phyloP scores from a whole-genome alignment of 306 rosid species.

The Gleditsia sinensis region DNA sequence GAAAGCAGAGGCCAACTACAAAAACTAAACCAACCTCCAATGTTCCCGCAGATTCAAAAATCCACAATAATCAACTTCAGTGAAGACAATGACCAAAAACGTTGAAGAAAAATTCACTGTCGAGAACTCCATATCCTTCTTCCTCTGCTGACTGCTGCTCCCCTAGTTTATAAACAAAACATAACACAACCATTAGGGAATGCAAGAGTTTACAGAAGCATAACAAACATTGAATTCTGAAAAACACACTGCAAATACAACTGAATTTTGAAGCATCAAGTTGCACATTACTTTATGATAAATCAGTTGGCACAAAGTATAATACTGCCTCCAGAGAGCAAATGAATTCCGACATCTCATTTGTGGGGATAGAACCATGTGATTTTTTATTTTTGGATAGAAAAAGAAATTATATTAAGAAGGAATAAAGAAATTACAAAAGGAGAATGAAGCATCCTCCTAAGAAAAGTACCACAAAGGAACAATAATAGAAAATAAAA shows the following conservation, averaged over 20 bases:
- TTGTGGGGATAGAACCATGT: not conserved
- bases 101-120: conserved; percentile 3
- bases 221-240: not conserved
- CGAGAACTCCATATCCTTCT: conserved; percentile 16
- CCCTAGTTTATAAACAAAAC: conserved; percentile 34
- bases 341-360: not conserved
- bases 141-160: conserved; percentile 18
- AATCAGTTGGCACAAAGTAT: not conserved
- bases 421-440: no score
- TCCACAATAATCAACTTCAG: conserved; percentile 17
- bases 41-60: conserved; percentile 14
- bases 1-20: conserved; percentile 28
- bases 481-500: no score
- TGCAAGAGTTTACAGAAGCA: conserved; percentile 23
- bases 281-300: not conserved
- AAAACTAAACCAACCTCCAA: conserved; percentile 30
- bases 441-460: no score
- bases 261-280: conserved; percentile 22
- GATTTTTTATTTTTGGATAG: no score
- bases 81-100: conserved; percentile 24
- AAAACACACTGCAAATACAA: conserved; percentile 12
- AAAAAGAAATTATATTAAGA: no score
- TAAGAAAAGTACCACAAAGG: no score
- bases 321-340: not conserved
- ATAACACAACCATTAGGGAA: conserved; percentile 31